A percentile compares a stretch with the other conserved stretches of the same genome.
These are phyloP conservation scores for Ceratocystis diversiconidia DNA, from an alignment of 2,329 filamentous ascomycete species.

Conservation along the genomic window DNA sequence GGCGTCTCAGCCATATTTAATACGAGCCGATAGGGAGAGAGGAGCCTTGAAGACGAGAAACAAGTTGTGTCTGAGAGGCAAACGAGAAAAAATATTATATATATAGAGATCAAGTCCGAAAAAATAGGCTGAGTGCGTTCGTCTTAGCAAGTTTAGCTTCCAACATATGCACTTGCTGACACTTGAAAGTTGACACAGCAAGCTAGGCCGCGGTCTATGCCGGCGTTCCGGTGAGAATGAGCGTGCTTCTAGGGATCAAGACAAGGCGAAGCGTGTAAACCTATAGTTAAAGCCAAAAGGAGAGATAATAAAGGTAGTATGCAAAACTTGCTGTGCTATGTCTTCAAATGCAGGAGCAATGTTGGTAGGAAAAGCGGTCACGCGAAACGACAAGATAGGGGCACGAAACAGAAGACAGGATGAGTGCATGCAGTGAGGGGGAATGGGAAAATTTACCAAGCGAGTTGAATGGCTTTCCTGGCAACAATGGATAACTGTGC, in stretches of 20 bases:
- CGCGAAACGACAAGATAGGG: background rate
- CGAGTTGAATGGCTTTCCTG: background rate
- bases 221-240: background rate
- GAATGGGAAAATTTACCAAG: background rate
- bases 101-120: background rate
- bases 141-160: background rate
- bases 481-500: background rate
- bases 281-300: background rate
- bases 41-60: background rate
- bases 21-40: background rate
- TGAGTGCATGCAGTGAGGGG: background rate
- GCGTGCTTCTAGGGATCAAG: background rate
- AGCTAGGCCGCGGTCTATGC: background rate
- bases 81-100: background rate
- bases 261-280: background rate
- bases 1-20: constrained; percentile 18
- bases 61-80: background rate
- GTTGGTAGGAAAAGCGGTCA: background rate
- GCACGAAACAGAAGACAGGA: background rate
- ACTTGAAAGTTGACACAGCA: background rate
- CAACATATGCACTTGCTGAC: background rate
- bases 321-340: background rate
- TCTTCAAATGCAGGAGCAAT: background rate
- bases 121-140: background rate
- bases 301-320: background rate